Evolutionary conservation across 1,139 yeast genomes (phyloP).

Genomic region (Debaryomycetaceae sp.): DNA sequence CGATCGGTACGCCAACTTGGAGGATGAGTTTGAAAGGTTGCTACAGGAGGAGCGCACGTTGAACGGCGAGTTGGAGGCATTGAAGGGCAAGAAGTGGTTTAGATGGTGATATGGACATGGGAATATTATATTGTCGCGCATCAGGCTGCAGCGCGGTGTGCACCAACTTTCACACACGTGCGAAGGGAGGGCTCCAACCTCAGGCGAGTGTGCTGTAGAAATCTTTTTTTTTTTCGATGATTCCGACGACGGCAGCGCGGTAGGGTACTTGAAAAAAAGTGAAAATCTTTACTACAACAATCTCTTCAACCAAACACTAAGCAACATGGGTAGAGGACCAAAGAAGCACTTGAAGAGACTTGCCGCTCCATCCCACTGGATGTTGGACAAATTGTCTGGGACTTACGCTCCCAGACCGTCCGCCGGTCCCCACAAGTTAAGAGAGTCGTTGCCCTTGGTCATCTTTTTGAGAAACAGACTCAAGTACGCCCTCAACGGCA

Average conservation of each 20-base stretch:
- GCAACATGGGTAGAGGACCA: conserved; percentile 26
- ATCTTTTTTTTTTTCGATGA: no score
- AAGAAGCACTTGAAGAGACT: conserved; percentile 39
- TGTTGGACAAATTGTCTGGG: conserved; percentile 99
- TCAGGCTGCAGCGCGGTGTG: no score
- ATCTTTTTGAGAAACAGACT: conserved; percentile 98
- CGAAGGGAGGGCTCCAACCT: no score
- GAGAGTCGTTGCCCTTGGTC: conserved; percentile 98
- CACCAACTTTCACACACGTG: no score
- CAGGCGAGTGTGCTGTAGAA: no score
- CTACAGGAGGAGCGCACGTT: conserved; percentile 25
- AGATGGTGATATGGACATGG: conserved; percentile 24
- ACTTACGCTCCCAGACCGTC: conserved; percentile 99
- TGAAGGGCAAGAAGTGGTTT: conserved; percentile 31
- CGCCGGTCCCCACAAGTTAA: conserved; percentile 99
- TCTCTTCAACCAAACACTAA: no score
- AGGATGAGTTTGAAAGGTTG: conserved; percentile 39
- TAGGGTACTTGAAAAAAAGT: no score
- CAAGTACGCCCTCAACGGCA: conserved; percentile 97
- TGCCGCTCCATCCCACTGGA: conserved; percentile 95
- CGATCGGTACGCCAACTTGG: conserved; percentile 51
- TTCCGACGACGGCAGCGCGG: no score
- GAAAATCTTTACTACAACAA: no score
- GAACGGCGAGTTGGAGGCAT: conserved; percentile 21
- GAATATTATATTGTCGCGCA: no score